Percentiles rank a stretch among this genome's conserved stretches.
phyloP scores from a whole-genome alignment of 352 stramenopile genomes.

The Globisporangium yorkense region DNA sequence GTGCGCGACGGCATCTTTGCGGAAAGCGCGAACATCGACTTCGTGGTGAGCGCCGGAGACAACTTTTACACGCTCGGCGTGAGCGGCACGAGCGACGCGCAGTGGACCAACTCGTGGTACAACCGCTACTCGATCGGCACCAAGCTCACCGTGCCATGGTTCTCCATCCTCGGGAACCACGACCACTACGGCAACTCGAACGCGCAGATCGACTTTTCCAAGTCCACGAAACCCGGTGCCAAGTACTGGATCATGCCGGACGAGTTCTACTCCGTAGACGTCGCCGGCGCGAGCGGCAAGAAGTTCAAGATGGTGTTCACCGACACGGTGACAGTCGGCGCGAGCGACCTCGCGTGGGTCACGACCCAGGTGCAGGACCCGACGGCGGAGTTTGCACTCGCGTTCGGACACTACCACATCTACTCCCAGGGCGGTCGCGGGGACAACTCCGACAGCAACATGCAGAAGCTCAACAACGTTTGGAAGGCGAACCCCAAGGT shows the following conservation, averaged over 20 bases:
- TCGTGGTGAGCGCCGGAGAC: constrained; percentile 31
- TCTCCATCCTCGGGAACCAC: constrained; percentile 38
- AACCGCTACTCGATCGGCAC: constrained; percentile 29
- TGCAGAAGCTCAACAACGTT: constrained; percentile 20
- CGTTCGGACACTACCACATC: constrained; percentile 27
- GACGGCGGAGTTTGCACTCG: constrained; percentile 13
- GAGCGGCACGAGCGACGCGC: constrained; percentile 18
- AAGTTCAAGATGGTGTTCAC: constrained; percentile 28
- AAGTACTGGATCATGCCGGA: constrained; percentile 37
- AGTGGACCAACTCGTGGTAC: constrained; percentile 29
- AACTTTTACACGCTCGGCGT: constrained; percentile 41
- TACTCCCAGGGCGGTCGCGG: constrained; percentile 23
- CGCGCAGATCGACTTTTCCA: constrained; percentile 28
- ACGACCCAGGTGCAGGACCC: constrained; percentile 18
- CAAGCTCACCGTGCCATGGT: constrained; percentile 33
- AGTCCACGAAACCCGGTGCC: constrained; percentile 13
- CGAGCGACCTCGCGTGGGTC: constrained; percentile 20
- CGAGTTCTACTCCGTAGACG: constrained; percentile 29
- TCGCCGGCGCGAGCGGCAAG: constrained; percentile 16
- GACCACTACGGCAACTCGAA: constrained; percentile 31
- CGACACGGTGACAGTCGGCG: constrained; percentile 26
- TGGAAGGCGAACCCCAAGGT: constrained; percentile 20
- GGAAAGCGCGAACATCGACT: constrained; percentile 21
- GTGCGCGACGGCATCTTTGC: constrained; percentile 28
- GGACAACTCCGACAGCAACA: constrained; percentile 22